Evolutionary conservation across 768 basidiomycete genomes (phyloP), one percentile per base, ranked within the genome.

Genomic region (Mycena venus): DNA sequence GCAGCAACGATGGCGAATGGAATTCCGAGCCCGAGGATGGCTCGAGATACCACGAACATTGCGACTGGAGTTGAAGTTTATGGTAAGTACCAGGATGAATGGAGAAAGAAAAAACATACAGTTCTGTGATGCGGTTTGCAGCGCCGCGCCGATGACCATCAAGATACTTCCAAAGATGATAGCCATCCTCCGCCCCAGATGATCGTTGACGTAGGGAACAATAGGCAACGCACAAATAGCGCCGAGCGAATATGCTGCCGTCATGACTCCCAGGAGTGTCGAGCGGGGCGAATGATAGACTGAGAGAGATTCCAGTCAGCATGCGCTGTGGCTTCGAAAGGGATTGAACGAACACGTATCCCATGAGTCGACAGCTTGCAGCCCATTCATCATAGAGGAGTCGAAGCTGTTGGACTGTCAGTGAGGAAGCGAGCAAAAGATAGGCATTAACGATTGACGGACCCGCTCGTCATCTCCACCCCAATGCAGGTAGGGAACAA

Each of bases 381-480:
- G 77, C 42, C 90, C 91, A 76, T 91, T 91, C 78, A 92, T 84
- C 90, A 92, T 91, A 6, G 90, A 90, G 0, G 90, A 88, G 68
- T 91, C 90, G 75, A 89, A 91, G 2, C 90, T 91, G 58, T 17
- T 10, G 7, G 34, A 63, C 38, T 8, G 21, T 53, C 27, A 51
- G 21, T 53, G 23, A 47, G 11, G 14, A 31, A 7, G 65, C n/a
- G 55, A 27, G 29, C 62, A 61, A 36, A 42, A n/a, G 23, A 60
- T 10, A 9, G 10, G 1, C 19, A 61, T 10, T n/a, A n/a, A n/a
- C n/a, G n/a, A n/a, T n/a, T n/a, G 62, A 81, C 85, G 63, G 73
- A 90, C 88, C 90, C 90, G 78, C 88, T 89, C 1, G 90, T 91
- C 88, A 90, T 91, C 81, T 91, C 91, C 19, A 91, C 90, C 27